These are phyloP conservation scores for Clarireedia sp. DNA, from an alignment of 2,329 filamentous ascomycete species.

Conservation along the genomic window DNA sequence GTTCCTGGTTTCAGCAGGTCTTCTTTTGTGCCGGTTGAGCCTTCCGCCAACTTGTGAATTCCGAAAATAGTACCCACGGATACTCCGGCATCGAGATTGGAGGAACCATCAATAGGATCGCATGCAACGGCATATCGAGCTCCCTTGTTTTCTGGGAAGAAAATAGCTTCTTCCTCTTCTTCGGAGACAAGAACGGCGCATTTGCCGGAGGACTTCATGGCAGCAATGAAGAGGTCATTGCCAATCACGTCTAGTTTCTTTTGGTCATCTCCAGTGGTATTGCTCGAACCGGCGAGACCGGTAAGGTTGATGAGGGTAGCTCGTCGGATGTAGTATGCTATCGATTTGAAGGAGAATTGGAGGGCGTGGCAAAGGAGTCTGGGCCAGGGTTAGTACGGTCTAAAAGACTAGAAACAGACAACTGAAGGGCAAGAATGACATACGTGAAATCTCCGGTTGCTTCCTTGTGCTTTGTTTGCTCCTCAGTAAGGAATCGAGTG, in stretches of 20 bases:
- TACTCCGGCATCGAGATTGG: constrained; percentile 94
- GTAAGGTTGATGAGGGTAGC: constrained; percentile 92
- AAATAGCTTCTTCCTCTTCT: constrained; percentile 89
- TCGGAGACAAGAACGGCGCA: constrained; percentile 93
- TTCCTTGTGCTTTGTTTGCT: constrained; percentile 86
- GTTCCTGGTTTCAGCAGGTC: constrained; percentile 85
- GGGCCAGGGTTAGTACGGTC: constrained; percentile 13
- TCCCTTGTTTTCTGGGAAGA: constrained; percentile 67
- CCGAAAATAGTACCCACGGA: constrained; percentile 97
- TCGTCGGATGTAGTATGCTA: constrained; percentile 97
- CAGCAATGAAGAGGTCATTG: constrained; percentile 93
- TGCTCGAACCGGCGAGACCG: constrained; percentile 87
- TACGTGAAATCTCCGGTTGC: constrained; percentile 99
- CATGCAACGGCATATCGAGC: constrained; percentile 92
- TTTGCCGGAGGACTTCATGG: constrained; percentile 88
- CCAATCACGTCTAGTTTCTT: constrained; percentile 99
- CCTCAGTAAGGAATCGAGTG: constrained; percentile 91
- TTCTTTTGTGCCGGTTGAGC: constrained; percentile 65
- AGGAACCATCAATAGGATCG: constrained; percentile 96
- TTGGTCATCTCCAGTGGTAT: constrained; percentile 94
- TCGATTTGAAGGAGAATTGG: constrained; percentile 99
- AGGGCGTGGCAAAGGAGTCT: constrained; percentile 95
- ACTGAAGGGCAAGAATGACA: constrained; percentile 25
- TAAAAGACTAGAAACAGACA: neutral
- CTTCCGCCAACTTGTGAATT: constrained; percentile 81